Evolutionary conservation across 345 rosid genomes (phyloP).

Genomic region (Brassica cretica): DNA sequence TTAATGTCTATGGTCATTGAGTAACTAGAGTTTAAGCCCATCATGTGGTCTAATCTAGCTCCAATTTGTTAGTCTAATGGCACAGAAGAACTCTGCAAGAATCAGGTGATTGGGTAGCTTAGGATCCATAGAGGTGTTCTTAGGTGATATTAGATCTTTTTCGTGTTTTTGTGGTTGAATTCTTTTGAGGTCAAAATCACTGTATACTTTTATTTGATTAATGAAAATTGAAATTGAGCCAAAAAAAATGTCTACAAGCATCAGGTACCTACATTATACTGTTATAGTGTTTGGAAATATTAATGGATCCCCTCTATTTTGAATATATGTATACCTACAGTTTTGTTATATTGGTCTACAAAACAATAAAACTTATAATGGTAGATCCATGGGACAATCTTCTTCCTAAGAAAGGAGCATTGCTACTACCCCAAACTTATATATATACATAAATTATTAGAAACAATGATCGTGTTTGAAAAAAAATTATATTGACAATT

Average conservation of each 20-base stretch:
- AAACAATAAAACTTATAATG: background rate
- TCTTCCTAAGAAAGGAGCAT: background rate
- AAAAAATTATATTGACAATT: background rate
- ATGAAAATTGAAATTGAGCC: too few relatives aligned
- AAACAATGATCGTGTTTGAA: background rate
- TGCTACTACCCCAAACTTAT: constrained; percentile 12
- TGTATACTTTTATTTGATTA: too few relatives aligned
- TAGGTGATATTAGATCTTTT: too few relatives aligned
- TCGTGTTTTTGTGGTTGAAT: too few relatives aligned
- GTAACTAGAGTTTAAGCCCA: constrained; percentile 19
- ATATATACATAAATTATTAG: background rate
- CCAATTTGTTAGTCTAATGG: constrained; percentile 32
- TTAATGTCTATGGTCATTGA: constrained; percentile 11
- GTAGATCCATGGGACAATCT: constrained; percentile 6
- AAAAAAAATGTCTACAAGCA: background rate
- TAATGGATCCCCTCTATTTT: background rate
- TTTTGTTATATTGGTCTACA: constrained; percentile 13
- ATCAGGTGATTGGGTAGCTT: background rate
- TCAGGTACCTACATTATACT: background rate
- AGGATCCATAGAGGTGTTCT: too few relatives aligned
- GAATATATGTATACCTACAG: constrained; percentile 3
- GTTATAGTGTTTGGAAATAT: background rate
- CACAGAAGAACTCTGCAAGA: constrained; percentile 22
- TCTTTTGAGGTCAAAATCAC: too few relatives aligned
- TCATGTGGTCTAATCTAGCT: constrained; percentile 26